A percentile compares a stretch with the other conserved stretches of the same genome.
Conservation (phyloP, 768 basidiomycete species). For the Coprinopsis strossmayeri region DNA sequence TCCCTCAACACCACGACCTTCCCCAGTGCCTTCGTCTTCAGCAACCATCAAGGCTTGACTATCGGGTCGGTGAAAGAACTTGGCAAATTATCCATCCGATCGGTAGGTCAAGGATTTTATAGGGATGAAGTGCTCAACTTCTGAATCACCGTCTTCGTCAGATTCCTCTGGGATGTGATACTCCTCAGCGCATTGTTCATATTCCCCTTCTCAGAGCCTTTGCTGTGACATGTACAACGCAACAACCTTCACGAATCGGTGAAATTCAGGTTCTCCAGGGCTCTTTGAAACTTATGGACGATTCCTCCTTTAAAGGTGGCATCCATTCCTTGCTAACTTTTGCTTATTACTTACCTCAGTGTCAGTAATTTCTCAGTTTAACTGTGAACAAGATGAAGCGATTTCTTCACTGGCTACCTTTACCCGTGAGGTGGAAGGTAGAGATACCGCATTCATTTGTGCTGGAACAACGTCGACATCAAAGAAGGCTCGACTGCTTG, state of each 20-base stretch:
- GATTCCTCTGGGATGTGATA: conserved; percentile 68
- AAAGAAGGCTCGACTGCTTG: conserved; percentile 46
- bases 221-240: conserved; percentile 57
- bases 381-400: conserved; percentile 51
- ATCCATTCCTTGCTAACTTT: too few species aligned
- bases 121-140: conserved; percentile 6
- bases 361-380: conserved; percentile 42
- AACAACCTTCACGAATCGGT: conserved; percentile 47
- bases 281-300: conserved; percentile 63
- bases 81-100: conserved; percentile 75
- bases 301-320: conserved; percentile 59
- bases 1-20: conserved; percentile 43
- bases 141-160: conserved; percentile 26
- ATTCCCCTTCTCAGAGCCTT: conserved; percentile 48
- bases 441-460: conserved; percentile 37
- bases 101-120: conserved; percentile 36
- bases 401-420: conserved; percentile 46
- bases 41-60: conserved; percentile 43
- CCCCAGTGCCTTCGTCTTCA: conserved; percentile 51
- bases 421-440: conserved; percentile 22
- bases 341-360: too few species aligned
- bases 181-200: conserved; percentile 64
- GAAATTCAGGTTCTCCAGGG: conserved; percentile 40
- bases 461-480: conserved; percentile 40
- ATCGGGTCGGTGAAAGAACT: conserved; percentile 65